phyloP scores from a whole-genome alignment of 768 basidiomycete species.

The Mycena kentingensis region DNA sequence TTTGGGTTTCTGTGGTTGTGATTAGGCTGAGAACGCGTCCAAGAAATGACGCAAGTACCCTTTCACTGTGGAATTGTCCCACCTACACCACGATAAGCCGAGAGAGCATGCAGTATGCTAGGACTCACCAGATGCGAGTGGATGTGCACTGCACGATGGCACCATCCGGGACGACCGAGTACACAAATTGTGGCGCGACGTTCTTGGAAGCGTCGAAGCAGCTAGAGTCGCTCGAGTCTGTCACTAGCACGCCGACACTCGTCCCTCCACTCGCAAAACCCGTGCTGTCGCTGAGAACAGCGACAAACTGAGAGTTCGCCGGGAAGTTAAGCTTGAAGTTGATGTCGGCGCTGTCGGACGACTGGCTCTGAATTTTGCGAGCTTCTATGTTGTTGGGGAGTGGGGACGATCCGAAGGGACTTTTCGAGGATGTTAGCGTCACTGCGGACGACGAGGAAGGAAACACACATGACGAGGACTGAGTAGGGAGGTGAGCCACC shows the following conservation, averaged over 20 bases:
- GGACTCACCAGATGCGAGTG: conserved; percentile 67
- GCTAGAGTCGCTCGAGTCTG: conserved; percentile 48
- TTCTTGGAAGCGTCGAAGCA: conserved; percentile 58
- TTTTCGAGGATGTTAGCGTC: too few relatives aligned
- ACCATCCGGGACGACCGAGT: conserved; percentile 61
- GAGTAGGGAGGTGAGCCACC: conserved; percentile 68
- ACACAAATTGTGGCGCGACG: conserved; percentile 58
- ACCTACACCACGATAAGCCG: conserved; percentile 7
- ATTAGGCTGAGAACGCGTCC: background rate
- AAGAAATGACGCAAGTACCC: conserved; percentile 18
- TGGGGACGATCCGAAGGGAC: conserved; percentile 67
- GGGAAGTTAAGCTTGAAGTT: conserved; percentile 67
- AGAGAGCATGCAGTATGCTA: conserved; percentile 47
- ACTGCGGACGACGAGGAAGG: too few relatives aligned
- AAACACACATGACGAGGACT: conserved; percentile 62
- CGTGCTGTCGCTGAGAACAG: conserved; percentile 62
- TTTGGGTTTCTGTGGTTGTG: conserved; percentile 46
- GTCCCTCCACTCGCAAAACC: conserved; percentile 78
- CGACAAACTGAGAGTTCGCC: conserved; percentile 69
- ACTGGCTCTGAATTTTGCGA: conserved; percentile 40
- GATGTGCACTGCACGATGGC: conserved; percentile 65
- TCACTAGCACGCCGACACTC: conserved; percentile 63
- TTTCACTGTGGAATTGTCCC: conserved; percentile 10
- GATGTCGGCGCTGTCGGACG: conserved; percentile 42
- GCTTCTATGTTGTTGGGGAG: conserved; percentile 64